Evolutionary conservation across 495 filamentous ascomycete species (phyloP).

Genomic region (Copromyces sp.): DNA sequence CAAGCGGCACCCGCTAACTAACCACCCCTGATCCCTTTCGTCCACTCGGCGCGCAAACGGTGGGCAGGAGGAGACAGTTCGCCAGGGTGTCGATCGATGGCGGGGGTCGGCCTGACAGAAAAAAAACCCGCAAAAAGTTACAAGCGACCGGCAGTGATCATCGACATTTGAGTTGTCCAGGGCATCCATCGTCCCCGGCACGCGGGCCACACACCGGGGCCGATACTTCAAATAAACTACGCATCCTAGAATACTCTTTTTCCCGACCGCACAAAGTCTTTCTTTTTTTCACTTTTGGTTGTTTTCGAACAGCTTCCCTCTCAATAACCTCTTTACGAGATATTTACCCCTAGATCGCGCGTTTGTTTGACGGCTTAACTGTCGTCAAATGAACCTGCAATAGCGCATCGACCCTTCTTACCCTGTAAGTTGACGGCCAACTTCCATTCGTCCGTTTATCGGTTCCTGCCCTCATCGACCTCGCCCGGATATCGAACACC

Average conservation of each 20-base stretch:
- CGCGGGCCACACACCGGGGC: neutral
- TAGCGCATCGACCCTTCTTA: constrained; percentile 30
- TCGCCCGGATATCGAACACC: neutral
- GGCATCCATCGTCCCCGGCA: neutral
- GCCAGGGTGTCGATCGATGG: neutral
- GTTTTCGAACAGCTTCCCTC: constrained; percentile 1
- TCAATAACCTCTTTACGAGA: neutral
- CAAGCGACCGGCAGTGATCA: neutral
- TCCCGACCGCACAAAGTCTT: neutral
- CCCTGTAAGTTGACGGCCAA: constrained; percentile 31
- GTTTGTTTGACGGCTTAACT: constrained; percentile 52
- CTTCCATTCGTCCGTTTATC: neutral
- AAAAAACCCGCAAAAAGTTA: neutral
- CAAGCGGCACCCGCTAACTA: neutral
- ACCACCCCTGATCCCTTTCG: neutral
- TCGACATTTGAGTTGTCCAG: neutral
- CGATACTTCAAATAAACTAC: neutral
- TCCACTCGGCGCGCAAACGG: neutral
- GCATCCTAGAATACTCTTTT: neutral
- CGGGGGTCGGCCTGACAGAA: neutral
- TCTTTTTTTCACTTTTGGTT: constrained; percentile 9
- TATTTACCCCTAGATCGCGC: constrained; percentile 30
- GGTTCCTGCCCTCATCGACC: neutral
- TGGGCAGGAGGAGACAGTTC: neutral
- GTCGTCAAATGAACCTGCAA: constrained; percentile 67